These are phyloP conservation scores for Aspergillus floridensis DNA, from an alignment of 2,329 filamentous ascomycete genomes.

Conservation along the genomic window DNA sequence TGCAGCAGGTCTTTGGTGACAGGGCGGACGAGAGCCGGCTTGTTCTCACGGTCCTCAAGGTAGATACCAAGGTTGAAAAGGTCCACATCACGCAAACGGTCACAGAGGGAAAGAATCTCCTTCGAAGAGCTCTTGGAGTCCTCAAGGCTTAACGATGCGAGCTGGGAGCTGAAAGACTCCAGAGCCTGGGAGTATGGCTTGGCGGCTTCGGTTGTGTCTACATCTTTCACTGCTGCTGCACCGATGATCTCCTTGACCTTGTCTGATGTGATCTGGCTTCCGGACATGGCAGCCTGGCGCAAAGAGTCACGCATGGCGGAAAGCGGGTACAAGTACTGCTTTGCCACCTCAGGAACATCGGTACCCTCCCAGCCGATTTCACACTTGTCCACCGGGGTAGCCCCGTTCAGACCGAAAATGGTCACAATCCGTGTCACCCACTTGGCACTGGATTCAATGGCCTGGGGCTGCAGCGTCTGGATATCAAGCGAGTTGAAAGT, in stretches of 20 bases:
- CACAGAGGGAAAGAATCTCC: slow-evolving; percentile 72
- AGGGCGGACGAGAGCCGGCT: slow-evolving; percentile 67
- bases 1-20: slow-evolving; percentile 59
- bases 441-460: slow-evolving; percentile 58
- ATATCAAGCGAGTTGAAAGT: slow-evolving; percentile 64
- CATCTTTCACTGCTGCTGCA: slow-evolving; percentile 22
- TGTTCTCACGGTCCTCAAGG: slow-evolving; percentile 72
- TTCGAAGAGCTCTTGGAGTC: slow-evolving; percentile 60
- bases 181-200: slow-evolving; percentile 51
- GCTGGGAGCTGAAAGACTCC: slow-evolving; percentile 41
- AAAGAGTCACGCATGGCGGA: slow-evolving; percentile 58
- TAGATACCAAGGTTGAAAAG: slow-evolving; percentile 82
- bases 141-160: slow-evolving; percentile 32
- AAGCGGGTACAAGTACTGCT: slow-evolving; percentile 60
- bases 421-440: slow-evolving; percentile 83
- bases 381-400: slow-evolving; percentile 32
- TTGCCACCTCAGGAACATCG: slow-evolving; percentile 59
- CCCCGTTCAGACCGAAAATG: slow-evolving; percentile 70
- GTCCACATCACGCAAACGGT: slow-evolving; percentile 74
- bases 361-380: slow-evolving; percentile 65
- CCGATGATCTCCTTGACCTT: slow-evolving; percentile 41
- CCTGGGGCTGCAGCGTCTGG: slow-evolving; percentile 45
- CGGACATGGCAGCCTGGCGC: slow-evolving; percentile 54
- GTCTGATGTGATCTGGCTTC: slow-evolving; percentile 41
- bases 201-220: slow-evolving; percentile 26